A percentile compares a stretch with the other conserved stretches of the same genome.
Evolutionary conservation across 2,329 filamentous ascomycete species (phyloP).

Genomic region (Rutstroemia sp.): DNA sequence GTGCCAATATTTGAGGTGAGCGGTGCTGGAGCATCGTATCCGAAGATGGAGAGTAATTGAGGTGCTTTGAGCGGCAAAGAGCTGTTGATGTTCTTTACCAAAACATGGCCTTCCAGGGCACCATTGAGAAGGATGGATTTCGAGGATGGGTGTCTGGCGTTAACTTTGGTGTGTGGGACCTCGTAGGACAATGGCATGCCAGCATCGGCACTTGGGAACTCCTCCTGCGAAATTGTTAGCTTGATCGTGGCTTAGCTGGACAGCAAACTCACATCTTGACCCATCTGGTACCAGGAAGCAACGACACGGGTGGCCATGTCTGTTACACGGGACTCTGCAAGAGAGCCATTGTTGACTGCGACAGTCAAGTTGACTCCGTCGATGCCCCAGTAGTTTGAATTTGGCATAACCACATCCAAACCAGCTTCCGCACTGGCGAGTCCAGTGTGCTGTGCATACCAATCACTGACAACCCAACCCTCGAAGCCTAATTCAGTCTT

Average conservation of each 20-base stretch:
- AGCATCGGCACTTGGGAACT: conserved; percentile 30
- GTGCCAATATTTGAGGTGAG: neutral
- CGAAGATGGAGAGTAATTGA: conserved; percentile 48
- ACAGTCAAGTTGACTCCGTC: conserved; percentile 34
- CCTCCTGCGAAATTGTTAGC: conserved; percentile 5
- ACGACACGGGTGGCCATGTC: conserved; percentile 60
- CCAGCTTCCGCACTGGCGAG: conserved; percentile 72
- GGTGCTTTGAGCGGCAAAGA: conserved; percentile 44
- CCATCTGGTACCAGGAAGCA: conserved; percentile 50
- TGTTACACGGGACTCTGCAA: conserved; percentile 33
- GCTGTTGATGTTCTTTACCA: conserved; percentile 52
- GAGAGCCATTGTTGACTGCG: conserved; percentile 52
- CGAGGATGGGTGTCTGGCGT: conserved; percentile 45
- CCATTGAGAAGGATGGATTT: conserved; percentile 38
- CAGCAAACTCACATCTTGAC: conserved; percentile 41
- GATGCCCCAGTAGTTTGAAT: conserved; percentile 15
- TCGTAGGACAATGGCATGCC: conserved; percentile 45
- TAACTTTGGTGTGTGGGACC: conserved; percentile 43
- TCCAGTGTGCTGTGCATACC: conserved; percentile 76
- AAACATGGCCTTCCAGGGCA: conserved; percentile 55
- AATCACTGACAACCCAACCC: conserved; percentile 74
- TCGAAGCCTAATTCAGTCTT: conserved; percentile 84
- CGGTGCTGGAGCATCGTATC: conserved; percentile 43
- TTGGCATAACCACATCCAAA: conserved; percentile 52
- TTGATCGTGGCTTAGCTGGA: neutral